phyloP scores from a whole-genome alignment of 805 yeast genomes.

The Candida broadrunensis region DNA sequence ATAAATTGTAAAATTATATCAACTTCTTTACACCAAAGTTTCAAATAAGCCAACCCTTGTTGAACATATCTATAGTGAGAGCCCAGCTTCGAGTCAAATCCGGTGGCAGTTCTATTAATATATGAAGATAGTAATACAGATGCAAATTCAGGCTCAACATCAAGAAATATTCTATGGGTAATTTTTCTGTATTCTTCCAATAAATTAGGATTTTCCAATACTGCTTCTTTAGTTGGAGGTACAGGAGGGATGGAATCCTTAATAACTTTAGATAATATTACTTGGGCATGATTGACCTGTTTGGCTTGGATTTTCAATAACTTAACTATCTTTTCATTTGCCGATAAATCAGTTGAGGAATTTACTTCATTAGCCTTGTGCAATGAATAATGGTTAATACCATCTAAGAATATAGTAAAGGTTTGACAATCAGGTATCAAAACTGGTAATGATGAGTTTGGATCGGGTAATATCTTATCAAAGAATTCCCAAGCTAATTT shows the following conservation, averaged over 20 bases:
- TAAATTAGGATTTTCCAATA: constrained; percentile 14
- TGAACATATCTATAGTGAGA: constrained; percentile 29
- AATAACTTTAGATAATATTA: constrained; percentile 23
- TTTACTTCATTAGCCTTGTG: constrained; percentile 12
- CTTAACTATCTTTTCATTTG: constrained; percentile 17
- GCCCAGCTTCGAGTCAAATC: constrained; percentile 15
- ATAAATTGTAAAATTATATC: constrained; percentile 13
- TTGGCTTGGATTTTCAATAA: constrained; percentile 26
- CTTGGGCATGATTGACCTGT: constrained; percentile 22
- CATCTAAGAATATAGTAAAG: constrained; percentile 37
- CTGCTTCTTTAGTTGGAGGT: constrained; percentile 24
- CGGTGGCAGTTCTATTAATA: constrained; percentile 26
- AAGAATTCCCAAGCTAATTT: constrained; percentile 36
- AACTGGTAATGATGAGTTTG: constrained; percentile 6
- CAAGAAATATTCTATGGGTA: constrained; percentile 16
- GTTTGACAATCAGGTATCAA: constrained; percentile 32
- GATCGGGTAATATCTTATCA: constrained; percentile 20
- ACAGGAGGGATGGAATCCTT: constrained; percentile 29
- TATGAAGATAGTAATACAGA: constrained; percentile 28
- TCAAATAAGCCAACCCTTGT: constrained; percentile 27
- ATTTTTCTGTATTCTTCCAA: constrained; percentile 14
- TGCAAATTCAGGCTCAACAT: constrained; percentile 32
- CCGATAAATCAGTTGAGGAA: constrained; percentile 11
- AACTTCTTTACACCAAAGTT: constrained; percentile 35
- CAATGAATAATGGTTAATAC: constrained; percentile 20